Evolutionary conservation across 345 rosid species (phyloP), one percentile per base, ranked within the genome.

Genomic region (Microthlaspi erraticum): DNA sequence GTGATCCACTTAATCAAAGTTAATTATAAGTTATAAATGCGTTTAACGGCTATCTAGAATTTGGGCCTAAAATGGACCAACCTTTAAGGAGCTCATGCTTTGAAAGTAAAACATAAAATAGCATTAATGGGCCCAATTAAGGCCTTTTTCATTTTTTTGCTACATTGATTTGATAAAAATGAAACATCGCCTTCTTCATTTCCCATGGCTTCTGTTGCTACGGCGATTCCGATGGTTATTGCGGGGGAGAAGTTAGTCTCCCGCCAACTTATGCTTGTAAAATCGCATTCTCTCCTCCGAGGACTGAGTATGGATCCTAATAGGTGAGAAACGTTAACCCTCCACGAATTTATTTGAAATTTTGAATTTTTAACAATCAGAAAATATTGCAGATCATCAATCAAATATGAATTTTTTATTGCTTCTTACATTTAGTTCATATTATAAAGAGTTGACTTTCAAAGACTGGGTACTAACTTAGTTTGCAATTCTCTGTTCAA

Each of bases 41-140:
- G 1, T 45, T 8, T 16, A 16, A 16, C 2, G 29, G 55, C 26
- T 33, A 33, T 33, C 4, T 4, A 37, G 19, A 10, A 0, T 4
- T 58, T 60, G 65, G 65, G 50, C 65, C 23, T 41, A n/a, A 26
- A 23, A 9, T 2, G 37, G 23, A 41, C 32, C 36, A 2, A 23
- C 5, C 3, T 26, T 8, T 26, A 8, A 13, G 8, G 37, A 36
- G 23, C 65, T 42, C 19, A n/a, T 29, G 3, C 6, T 23, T 41
- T 23, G 2, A 8, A 14, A 4, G 29, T 9, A 16, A n/a, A 14
- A 14, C 9, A 43, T 6, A 5, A 44, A 13, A 13, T n/a, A 29
- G 16, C 23, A 26, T 9, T 43, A 10, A 2, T 10, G 23, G 23
- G 52, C n/a, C 51, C 2, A 42, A 3, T 3, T 9, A 43, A 29